Evolutionary conservation across 805 yeast genomes (phyloP), one percentile per base, ranked within the genome.

Genomic region (Wilhelminamyces savonicus): DNA sequence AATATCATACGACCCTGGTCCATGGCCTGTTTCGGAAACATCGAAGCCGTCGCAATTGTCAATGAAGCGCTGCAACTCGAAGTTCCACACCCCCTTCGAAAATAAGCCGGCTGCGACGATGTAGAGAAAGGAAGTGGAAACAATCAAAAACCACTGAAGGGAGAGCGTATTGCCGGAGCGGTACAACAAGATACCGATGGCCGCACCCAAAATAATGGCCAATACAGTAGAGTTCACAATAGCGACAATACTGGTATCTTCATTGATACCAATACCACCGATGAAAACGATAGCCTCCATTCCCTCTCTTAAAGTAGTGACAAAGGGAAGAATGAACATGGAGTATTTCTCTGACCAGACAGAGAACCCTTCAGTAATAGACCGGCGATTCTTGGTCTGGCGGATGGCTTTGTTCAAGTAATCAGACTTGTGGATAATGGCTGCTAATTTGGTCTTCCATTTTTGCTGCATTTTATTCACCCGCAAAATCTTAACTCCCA

Each of bases 1-100:
- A 14, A 87, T 78, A 46, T 87, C 95, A 48, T 87, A 87, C 0
- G 94, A 82, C 0, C 97, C 97, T 0, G 95, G 95, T 0, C 97
- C 97, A 23, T 81, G 79, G 2, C 97, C 97, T 1, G 79, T 74
- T 56, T 87, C 97, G 24, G 84, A 71, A 50, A 85, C 82, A 45
- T 87, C 97, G 47, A 76, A 75, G 1, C 96, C 96, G 32, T 70
- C 74, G 47, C 94, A 87, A 35, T 60, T 57, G 34, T 74, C 71
- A 34, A 86, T 85, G 55, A 78, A 87, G 31, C 60, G 62, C 54
- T 87, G 92, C 27, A 85, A 59, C 50, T 87, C 96, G 36, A 83
- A 68, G 49, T 82, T 85, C 97, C 97, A 87, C 2, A 87, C 80
- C 12, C 95, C 95, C 34, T 84, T 74, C 7, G 92, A 79, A 49